phyloP scores from a whole-genome alignment of 176 grass and related monocot genomes.

The Neostapfia colusana region DNA sequence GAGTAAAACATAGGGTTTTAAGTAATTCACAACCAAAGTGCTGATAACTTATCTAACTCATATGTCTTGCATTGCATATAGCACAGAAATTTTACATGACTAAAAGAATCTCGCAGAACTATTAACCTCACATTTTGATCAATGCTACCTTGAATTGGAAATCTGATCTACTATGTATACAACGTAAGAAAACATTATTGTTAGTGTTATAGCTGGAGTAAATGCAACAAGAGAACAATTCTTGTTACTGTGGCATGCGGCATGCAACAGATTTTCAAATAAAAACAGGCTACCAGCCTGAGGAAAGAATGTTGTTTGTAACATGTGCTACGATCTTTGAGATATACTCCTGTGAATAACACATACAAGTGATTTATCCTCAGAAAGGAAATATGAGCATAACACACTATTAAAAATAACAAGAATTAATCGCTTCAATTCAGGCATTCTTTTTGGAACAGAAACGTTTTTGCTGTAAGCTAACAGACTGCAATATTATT shows the following conservation, averaged over 20 bases:
- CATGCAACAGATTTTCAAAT: not conserved
- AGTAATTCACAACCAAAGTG: not conserved
- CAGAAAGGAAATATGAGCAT: not conserved
- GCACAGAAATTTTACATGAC: not conserved
- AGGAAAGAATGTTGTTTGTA: not conserved
- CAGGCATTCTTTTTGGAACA: not conserved
- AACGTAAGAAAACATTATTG: not conserved
- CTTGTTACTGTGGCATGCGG: not conserved
- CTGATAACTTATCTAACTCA: not conserved
- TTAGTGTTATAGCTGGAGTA: not conserved
- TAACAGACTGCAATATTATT: not conserved
- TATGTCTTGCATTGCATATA: not conserved
- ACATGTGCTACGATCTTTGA: not conserved
- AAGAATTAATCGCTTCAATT: not conserved
- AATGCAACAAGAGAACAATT: not conserved
- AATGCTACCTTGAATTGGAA: not conserved
- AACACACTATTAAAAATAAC: not conserved
- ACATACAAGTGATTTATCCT: slow-evolving; percentile 9
- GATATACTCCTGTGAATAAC: slow-evolving; percentile 7
- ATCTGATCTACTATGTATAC: not conserved
- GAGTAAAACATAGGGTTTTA: not conserved
- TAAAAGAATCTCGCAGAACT: slow-evolving; percentile 10
- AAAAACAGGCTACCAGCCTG: not conserved
- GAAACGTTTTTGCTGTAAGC: not conserved
- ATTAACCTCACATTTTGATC: not conserved